Conservation (phyloP, 1,139 yeast species). For the Geotrichum siamense region DNA sequence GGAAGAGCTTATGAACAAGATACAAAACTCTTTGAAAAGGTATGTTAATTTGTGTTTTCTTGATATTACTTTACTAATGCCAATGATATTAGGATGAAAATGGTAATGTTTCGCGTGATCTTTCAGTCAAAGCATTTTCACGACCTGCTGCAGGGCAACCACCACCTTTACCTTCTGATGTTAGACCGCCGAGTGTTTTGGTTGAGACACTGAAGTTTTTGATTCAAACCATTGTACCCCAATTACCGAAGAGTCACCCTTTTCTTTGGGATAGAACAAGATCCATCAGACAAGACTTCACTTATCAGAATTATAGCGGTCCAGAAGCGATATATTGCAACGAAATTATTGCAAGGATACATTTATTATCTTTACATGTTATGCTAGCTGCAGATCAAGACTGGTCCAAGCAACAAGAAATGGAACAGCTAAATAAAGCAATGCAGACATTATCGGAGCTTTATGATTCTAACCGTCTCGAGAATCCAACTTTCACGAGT, state of each 20-base stretch:
- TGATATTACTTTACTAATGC: constrained; percentile 1
- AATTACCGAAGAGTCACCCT: constrained; percentile 78
- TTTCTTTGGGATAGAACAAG: constrained; percentile 99
- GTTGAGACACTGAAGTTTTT: constrained; percentile 61
- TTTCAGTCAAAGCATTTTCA: constrained; percentile 87
- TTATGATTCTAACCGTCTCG: constrained; percentile 69
- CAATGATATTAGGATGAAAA: constrained; percentile 29
- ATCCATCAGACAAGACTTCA: constrained; percentile 93
- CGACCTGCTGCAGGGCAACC: constrained; percentile 99
- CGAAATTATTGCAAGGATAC: constrained; percentile 86
- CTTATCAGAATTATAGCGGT: constrained; percentile 89
- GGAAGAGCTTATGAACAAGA: constrained; percentile 85
- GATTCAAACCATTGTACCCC: constrained; percentile 52
- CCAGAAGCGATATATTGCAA: constrained; percentile 92
- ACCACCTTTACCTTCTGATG: constrained; percentile 96
- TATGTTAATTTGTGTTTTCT: constrained; percentile 24
- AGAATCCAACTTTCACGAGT: constrained; percentile 42
- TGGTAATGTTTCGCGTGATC: constrained; percentile 52
- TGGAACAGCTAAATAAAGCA: constrained; percentile 90
- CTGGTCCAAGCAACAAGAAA: constrained; percentile 88
- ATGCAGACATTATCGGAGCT: constrained; percentile 83
- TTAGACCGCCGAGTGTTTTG: constrained; percentile 79
- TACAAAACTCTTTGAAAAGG: constrained; percentile 72
- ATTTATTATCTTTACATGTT: constrained; percentile 69
- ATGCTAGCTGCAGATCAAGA: constrained; percentile 74